phyloP scores from a whole-genome alignment of 2,329 filamentous ascomycete genomes.

The Pseudogymnoascus destructans region DNA sequence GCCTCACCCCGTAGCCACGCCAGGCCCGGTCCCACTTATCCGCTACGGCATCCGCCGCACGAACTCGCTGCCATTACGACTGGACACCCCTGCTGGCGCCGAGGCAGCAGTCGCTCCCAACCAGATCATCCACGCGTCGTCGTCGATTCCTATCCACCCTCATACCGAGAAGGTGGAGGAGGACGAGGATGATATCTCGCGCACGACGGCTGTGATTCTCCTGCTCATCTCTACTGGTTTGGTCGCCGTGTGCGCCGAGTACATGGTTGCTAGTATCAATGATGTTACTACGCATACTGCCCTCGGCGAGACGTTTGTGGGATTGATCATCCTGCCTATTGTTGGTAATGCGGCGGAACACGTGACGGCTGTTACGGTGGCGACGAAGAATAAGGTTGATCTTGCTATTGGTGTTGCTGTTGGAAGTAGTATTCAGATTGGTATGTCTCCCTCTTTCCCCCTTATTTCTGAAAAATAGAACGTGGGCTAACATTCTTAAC shows the following conservation, averaged over 20 bases:
- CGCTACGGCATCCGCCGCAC: slow-evolving; percentile 57
- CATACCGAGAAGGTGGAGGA: slow-evolving; percentile 15
- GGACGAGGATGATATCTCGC: slow-evolving; percentile 38
- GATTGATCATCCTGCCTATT: slow-evolving; percentile 58
- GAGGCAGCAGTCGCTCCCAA: not conserved
- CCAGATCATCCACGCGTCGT: not conserved
- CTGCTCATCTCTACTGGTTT: slow-evolving; percentile 51
- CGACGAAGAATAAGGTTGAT: slow-evolving; percentile 66
- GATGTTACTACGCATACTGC: slow-evolving; percentile 43
- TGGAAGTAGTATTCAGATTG: slow-evolving; percentile 60
- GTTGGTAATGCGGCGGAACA: slow-evolving; percentile 64
- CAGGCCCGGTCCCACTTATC: slow-evolving; percentile 40
- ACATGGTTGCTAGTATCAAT: slow-evolving; percentile 55
- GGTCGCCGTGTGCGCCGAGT: slow-evolving; percentile 57
- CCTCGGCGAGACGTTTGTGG: slow-evolving; percentile 54
- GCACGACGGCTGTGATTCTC: slow-evolving; percentile 44
- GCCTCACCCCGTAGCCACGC: not conserved
- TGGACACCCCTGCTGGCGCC: slow-evolving; percentile 18
- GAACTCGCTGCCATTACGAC: slow-evolving; percentile 59
- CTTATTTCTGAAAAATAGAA: not conserved
- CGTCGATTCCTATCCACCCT: not conserved
- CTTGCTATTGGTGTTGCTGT: slow-evolving; percentile 60
- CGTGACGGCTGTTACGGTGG: slow-evolving; percentile 57
- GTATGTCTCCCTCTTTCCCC: slow-evolving; percentile 16
- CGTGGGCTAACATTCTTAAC: not conserved